Evolutionary conservation across 352 stramenopile genomes (phyloP).

Genomic region (Elongisporangium senticosum): DNA sequence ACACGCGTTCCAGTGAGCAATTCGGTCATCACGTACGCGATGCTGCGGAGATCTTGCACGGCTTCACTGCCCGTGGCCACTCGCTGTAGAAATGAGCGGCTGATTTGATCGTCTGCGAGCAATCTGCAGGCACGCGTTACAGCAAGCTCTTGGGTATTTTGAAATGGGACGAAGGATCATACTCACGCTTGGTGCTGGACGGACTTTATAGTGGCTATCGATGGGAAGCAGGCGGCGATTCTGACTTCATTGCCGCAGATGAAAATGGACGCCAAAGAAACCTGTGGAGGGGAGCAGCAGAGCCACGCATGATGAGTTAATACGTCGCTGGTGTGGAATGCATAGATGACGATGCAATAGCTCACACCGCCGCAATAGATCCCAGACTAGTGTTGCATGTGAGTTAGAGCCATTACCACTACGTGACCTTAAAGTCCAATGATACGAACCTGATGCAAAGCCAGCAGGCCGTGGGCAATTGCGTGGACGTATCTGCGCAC

Average conservation of each 20-base stretch:
- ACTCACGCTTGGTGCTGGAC: constrained; percentile 20
- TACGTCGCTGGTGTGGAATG: background rate
- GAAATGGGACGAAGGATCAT: background rate
- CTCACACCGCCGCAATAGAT: constrained; percentile 31
- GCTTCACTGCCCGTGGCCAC: constrained; percentile 5
- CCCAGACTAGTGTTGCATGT: too few species aligned
- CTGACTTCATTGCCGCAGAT: constrained; percentile 27
- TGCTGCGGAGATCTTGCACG: constrained; percentile 38
- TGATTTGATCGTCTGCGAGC: constrained; percentile 22
- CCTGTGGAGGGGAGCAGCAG: constrained; percentile 12
- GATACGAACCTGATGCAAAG: constrained; percentile 22
- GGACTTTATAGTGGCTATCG: constrained; percentile 10
- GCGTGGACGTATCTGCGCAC: constrained; percentile 28
- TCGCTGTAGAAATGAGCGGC: constrained; percentile 18
- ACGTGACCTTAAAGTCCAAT: background rate
- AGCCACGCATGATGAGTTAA: background rate
- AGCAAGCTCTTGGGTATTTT: background rate
- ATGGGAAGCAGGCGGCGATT: constrained; percentile 39
- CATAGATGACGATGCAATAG: constrained; percentile 3
- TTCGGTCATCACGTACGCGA: constrained; percentile 56
- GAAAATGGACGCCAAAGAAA: constrained; percentile 38
- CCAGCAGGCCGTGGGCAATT: constrained; percentile 17
- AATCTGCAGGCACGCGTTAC: background rate
- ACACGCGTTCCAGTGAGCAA: constrained; percentile 48
- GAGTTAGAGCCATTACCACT: too few species aligned